Base-by-base conservation (phyloP, 2,329 filamentous ascomycete species). In the Diaporthe ampelina region DNA sequence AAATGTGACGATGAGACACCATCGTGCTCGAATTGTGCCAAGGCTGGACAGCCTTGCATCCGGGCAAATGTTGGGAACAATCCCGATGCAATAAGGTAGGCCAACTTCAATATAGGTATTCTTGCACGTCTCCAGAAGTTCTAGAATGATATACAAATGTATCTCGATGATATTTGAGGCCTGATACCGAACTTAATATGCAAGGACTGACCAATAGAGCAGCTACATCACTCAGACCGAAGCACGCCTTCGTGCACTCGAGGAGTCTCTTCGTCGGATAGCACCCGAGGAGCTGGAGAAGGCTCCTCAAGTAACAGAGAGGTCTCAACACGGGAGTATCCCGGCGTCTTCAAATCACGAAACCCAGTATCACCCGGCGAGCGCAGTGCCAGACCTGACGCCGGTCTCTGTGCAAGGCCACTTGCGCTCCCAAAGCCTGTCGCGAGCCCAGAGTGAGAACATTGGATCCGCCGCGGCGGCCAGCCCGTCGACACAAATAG, bases 21-120 rank as follows among this genome's bases (percentile, higher is more conserved):
- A 32, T 78, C 80, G 8, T 82, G 81, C 72, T 76, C 76, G 57
- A 81, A 79, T 71, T 82, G 81, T 52, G 77, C 79, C 48, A 79
- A 81, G 61, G 78, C 77, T n/a, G 78, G 78, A 6, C 79, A 79
- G 19, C 73, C 78, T 6, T 82, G 81, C 71, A 78, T 82, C 50
- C 78, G 81, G 48, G 76, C 76, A 11, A 70, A 70, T 11, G 43
- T 71, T 52, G 63, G 72, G 19, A 76, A 70, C 11, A 76, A 75
- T 52, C 70, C 74, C 40, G 76, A 76, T 48, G 59, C 72, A 45
- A 68, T 76, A 40, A 77, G 73, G 63, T 68, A 54, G 32, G 63
- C n/a, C 1, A 6, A 8, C 15, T n/a, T 21, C 21, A 21, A 24
- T 24, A 10, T n/a, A 19, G 40, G 13, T 32, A 17, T 17, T 24